Evolutionary conservation across 306 rosid species (phyloP).

Genomic region (Carpinus viminea): DNA sequence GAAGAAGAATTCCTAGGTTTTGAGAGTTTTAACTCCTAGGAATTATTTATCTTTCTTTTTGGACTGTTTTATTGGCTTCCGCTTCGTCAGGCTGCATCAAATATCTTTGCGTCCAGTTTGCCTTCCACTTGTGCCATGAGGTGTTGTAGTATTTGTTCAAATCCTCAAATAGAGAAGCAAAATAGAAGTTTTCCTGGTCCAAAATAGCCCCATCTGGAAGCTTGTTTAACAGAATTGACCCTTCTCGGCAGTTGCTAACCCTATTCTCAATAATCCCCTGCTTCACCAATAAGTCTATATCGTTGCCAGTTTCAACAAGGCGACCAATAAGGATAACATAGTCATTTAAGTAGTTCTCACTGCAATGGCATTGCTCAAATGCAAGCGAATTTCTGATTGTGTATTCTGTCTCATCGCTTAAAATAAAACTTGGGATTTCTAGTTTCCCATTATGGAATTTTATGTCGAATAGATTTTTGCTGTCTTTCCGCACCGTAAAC

Average conservation of each 20-base stretch:
- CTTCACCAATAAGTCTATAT: conserved; percentile 32
- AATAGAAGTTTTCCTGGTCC: background rate
- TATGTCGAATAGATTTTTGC: conserved; percentile 20
- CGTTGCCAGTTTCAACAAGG: conserved; percentile 19
- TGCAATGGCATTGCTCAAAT: conserved; percentile 35
- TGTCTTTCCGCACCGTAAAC: conserved; percentile 2
- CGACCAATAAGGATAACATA: conserved; percentile 22
- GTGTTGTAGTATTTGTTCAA: conserved; percentile 4
- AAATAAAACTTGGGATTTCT: conserved; percentile 33
- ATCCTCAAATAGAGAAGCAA: conserved; percentile 8
- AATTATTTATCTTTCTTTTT: no score
- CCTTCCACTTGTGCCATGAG: conserved; percentile 21
- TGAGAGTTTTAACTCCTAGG: no score
- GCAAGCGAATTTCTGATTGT: conserved; percentile 29
- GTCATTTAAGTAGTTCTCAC: conserved; percentile 6
- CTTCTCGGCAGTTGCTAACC: conserved; percentile 4
- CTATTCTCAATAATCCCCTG: conserved; percentile 26
- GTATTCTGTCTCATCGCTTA: background rate
- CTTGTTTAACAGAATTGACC: conserved; percentile 18
- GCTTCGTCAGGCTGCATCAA: no score
- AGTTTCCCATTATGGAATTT: conserved; percentile 21
- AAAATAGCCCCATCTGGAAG: background rate
- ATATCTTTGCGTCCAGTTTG: background rate
- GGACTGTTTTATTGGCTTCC: no score
- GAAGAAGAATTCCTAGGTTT: no score